These are phyloP conservation scores for Xylaria sp. DNA, from an alignment of 2,329 filamentous ascomycete genomes.

Conservation along the genomic window DNA sequence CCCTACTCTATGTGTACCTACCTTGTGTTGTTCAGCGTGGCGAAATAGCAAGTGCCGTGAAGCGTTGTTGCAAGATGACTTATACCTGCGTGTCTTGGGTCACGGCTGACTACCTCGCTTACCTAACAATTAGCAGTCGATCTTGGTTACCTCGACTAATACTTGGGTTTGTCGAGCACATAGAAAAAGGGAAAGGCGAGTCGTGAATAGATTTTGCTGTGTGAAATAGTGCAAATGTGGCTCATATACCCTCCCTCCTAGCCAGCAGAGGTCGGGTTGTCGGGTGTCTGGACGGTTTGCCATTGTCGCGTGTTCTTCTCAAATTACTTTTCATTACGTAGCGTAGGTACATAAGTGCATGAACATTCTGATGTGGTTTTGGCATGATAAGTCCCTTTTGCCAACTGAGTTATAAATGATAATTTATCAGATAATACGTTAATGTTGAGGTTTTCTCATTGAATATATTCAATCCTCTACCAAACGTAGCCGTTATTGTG, in stretches of 20 bases:
- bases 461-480: not conserved
- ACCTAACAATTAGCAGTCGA: not conserved
- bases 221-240: too few relatives aligned
- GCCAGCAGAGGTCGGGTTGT: too few relatives aligned
- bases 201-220: not conserved
- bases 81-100: not conserved
- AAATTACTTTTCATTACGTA: not conserved
- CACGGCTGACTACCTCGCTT: not conserved
- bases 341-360: not conserved
- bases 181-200: not conserved
- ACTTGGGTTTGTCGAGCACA: not conserved
- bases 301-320: too few relatives aligned
- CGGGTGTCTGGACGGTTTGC: too few relatives aligned
- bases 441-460: not conserved
- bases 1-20: conserved; percentile 5
- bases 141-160: not conserved
- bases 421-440: not conserved
- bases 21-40: conserved; percentile 4
- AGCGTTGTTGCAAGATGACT: conserved; percentile 22
- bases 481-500: not conserved
- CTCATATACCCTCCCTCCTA: too few relatives aligned
- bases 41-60: conserved; percentile 11
- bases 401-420: not conserved
- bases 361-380: not conserved
- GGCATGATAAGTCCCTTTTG: not conserved